phyloP scores from a whole-genome alignment of 129 eudicot species.

The Solidago caesia region DNA sequence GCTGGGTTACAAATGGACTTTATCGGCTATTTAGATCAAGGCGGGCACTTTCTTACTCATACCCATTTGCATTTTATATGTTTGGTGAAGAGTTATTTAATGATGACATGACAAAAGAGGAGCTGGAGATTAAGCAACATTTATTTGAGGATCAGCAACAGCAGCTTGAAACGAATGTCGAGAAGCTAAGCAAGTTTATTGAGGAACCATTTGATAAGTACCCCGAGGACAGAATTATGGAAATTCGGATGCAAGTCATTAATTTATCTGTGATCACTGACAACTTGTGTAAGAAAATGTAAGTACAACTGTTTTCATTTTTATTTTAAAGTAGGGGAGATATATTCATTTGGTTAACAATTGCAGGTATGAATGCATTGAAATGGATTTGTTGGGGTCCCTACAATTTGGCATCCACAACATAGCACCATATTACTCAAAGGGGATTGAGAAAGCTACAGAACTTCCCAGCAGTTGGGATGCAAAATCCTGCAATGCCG shows the following conservation, averaged over 20 bases:
- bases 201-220: conserved; percentile 87
- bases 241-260: conserved; percentile 77
- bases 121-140: conserved; percentile 78
- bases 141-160: conserved; percentile 97
- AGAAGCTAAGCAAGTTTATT: conserved; percentile 71
- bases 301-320: conserved; percentile 29
- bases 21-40: conserved; percentile 85
- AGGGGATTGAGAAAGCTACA: conserved; percentile 86
- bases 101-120: conserved; percentile 82
- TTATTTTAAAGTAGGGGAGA: not conserved
- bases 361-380: conserved; percentile 93
- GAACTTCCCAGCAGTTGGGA: conserved; percentile 50
- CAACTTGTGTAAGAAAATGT: conserved; percentile 90
- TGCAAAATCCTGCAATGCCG: conserved; percentile 34
- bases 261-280: conserved; percentile 83
- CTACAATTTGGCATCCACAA: conserved; percentile 64
- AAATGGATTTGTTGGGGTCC: conserved; percentile 80
- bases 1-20: conserved; percentile 93
- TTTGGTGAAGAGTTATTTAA: conserved; percentile 86
- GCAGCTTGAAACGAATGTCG: conserved; percentile 89
- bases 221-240: conserved; percentile 49
- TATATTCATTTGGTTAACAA: conserved; percentile 18
- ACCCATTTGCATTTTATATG: conserved; percentile 96
- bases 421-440: conserved; percentile 84
- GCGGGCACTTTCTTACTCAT: conserved; percentile 83